Evolutionary conservation across 768 basidiomycete genomes (phyloP), one percentile per base, ranked within the genome.

Genomic region (Kwoniella sp.): DNA sequence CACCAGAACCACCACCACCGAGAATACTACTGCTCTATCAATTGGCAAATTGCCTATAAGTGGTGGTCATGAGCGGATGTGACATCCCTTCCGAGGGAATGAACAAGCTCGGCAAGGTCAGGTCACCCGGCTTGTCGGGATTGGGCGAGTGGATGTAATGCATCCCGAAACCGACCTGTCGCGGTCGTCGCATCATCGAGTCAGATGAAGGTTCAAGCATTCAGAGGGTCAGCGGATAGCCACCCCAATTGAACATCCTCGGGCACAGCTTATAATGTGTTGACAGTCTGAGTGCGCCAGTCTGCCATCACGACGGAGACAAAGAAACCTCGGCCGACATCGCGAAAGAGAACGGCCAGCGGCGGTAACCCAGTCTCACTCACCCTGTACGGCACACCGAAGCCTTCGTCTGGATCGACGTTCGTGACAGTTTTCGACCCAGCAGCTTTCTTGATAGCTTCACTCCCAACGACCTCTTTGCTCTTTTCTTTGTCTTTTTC

Each of bases 21-120:
- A n/a, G n/a, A n/a, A 13, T 37, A 13, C 7, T 13, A 13, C 5
- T 37, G 34, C 34, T 5, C 7, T 48, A 28, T 30, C 53, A 74
- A 52, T 74, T 72, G 31, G 73, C 71, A 28, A 52, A 70, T 13
- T 66, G 58, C 17, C 63, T 61, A 56, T 57, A 68, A 8, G 59
- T 57, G 47, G 55, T 72, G 8, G 76, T 72, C 72, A 75, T 69
- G 29, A 75, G 68, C 29, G 76, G 76, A 68, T 78, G 76, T 20
- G 73, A 55, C 65, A 73, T 65, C 17, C 74, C 74, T 29, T 70
- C 58, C 41, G 68, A 72, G 0, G 73, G 72, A 17, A 73, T 73
- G 8, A 50, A 50, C 29, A 45, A 55, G 15, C 66, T 47, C 2
- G 52, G 41, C 12, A 61, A 17, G 15, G 65, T 65, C 55, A 77